phyloP scores from a whole-genome alignment of 345 rosid genomes.

The Aquilaria sinensis region DNA sequence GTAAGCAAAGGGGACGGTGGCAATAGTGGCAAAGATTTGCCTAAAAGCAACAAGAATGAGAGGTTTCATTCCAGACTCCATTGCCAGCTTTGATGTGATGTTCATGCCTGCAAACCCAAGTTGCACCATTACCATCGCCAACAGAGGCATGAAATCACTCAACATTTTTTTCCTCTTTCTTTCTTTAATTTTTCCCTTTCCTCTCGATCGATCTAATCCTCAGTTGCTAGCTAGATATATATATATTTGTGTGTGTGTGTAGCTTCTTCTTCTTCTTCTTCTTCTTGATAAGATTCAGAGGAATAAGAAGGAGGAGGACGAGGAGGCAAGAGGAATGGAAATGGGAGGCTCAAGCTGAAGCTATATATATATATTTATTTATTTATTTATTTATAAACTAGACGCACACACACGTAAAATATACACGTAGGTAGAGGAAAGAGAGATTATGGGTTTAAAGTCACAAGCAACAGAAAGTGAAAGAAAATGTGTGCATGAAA shows the following conservation, averaged over 20 bases:
- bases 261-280: conserved; percentile 6
- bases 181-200: conserved; percentile 4
- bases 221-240: background rate
- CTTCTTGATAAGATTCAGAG: conserved; percentile 8
- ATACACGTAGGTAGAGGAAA: too few species aligned
- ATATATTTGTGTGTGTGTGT: too few species aligned
- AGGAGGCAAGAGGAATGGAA: background rate
- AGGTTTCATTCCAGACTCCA: conserved; percentile 87
- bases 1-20: conserved; percentile 61
- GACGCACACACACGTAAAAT: background rate
- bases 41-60: conserved; percentile 73
- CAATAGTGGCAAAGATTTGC: conserved; percentile 72
- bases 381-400: too few species aligned
- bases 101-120: conserved; percentile 84
- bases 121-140: conserved; percentile 77
- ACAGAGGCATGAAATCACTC: conserved; percentile 46
- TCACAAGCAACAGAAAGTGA: conserved; percentile 20
- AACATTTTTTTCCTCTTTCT: conserved; percentile 9
- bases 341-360: background rate
- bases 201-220: background rate
- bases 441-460: background rate
- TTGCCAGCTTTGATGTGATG: conserved; percentile 76
- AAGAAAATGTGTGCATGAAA: conserved; percentile 15
- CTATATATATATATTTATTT: background rate
- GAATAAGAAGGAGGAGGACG: conserved; percentile 4